Base-by-base conservation (phyloP, 179 eudicot genomes). In the Beta macrorhiza region DNA sequence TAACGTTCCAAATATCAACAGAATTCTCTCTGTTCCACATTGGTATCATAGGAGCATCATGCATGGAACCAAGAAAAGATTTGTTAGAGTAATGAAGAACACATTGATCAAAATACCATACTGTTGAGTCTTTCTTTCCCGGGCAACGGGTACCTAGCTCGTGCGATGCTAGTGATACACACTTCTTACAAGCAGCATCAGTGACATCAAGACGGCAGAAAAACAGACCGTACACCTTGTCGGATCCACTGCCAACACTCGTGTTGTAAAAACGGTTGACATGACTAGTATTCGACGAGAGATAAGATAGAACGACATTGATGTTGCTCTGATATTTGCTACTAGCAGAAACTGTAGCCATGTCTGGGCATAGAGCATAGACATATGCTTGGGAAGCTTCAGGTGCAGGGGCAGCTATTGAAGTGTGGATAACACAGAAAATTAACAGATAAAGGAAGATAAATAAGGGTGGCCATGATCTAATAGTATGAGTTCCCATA, bases 21-120 rank as follows among this genome's bases (percentile, higher is more conserved):
- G 83, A 45, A 58, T 84, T 84, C 51, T 84, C 45, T 81, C 86
- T 80, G 78, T 80, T 80, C 86, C 86, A 84, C 86, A 84, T 84
- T 7, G 86, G 81, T 72, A 84, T 84, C 83, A 84, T 84, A 63
- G 86, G 86, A 77, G 78, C 37, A 32, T 80, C 83, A 72, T 14
- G 74, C 86, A 80, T 84, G 2, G 72, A 72, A 7, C 86, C 86
- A 58, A 84, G 80, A 65, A 84, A 84, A 42, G 86, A 80, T 56
- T 16, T 80, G 55, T 84, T 72, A 2, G 86, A 84, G 74, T 84
- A 84, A 72, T 83, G 76, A n/a, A 81, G 53, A 37, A 80, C 83
- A 72, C 86, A 84, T 15, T 80, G 86, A 77, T 84, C 86, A 80
- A 72, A 74, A 19, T 29, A 84, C 86, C 86, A 84, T 71, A 84